These are phyloP conservation scores for Clarireedia monteithiana DNA, from an alignment of 2,329 filamentous ascomycete species.

Conservation along the genomic window DNA sequence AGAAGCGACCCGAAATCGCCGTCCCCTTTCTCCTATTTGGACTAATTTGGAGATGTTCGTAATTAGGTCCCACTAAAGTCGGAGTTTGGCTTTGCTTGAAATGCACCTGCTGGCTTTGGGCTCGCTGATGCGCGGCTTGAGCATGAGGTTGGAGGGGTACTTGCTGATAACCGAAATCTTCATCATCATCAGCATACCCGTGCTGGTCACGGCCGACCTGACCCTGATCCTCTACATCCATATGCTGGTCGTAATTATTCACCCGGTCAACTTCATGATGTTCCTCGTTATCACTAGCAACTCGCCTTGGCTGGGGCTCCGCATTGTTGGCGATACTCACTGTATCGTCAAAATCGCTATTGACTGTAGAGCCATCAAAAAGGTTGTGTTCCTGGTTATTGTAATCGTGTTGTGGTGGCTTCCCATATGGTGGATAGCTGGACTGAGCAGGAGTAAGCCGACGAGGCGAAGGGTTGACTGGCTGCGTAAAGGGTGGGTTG, in stretches of 20 bases:
- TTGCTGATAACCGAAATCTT: not conserved
- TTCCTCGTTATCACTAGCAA: not conserved
- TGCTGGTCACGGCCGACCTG: not conserved
- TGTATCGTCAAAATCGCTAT: conserved; percentile 1
- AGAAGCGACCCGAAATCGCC: not conserved
- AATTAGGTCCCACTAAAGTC: not conserved
- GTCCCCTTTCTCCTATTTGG: not conserved
- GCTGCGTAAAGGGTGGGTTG: not conserved
- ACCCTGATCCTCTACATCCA: not conserved
- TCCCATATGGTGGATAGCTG: not conserved
- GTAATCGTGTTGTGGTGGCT: not conserved
- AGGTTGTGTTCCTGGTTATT: not conserved
- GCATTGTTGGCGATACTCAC: not conserved
- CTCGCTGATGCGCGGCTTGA: not conserved
- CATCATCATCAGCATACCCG: not conserved
- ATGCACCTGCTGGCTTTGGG: not conserved
- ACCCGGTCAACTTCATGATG: not conserved
- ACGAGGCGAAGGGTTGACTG: not conserved
- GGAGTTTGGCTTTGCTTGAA: conserved; percentile 1
- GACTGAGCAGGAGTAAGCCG: not conserved
- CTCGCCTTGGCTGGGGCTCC: not conserved
- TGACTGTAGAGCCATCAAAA: conserved; percentile 2
- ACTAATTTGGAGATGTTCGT: not conserved
- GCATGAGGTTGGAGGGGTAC: not conserved
- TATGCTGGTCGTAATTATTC: not conserved